Evolutionary conservation across 352 stramenopile genomes (phyloP).

Genomic region (Phytopythium mirpurense): DNA sequence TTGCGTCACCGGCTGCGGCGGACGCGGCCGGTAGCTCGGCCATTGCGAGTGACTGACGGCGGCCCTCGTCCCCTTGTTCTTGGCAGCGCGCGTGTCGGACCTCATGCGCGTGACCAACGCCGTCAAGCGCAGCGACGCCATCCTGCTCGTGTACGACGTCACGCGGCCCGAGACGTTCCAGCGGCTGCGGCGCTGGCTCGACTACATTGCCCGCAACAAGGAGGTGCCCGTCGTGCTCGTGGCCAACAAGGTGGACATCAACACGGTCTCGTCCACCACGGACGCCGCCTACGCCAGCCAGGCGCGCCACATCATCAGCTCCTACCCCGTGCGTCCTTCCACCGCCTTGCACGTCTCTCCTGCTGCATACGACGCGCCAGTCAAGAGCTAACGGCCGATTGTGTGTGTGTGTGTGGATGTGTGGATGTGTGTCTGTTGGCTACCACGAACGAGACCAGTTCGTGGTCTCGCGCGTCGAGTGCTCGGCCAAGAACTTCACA

Average conservation of each 20-base stretch:
- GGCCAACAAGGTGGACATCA: slow-evolving; percentile 87
- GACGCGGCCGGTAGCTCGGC: too few relatives aligned
- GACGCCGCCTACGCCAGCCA: slow-evolving; percentile 65
- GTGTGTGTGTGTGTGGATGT: too few relatives aligned
- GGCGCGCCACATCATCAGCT: slow-evolving; percentile 63
- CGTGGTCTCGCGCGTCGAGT: slow-evolving; percentile 78
- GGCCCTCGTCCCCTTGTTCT: too few relatives aligned
- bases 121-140: slow-evolving; percentile 80
- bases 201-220: slow-evolving; percentile 84
- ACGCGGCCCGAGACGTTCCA: slow-evolving; percentile 84
- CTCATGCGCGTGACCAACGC: slow-evolving; percentile 83
- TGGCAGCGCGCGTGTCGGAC: slow-evolving; percentile 69
- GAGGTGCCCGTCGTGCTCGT: slow-evolving; percentile 86
- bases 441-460: too few relatives aligned
- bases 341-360: too few relatives aligned
- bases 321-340: slow-evolving; percentile 53
- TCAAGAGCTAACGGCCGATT: too few relatives aligned
- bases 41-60: neutral
- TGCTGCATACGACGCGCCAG: neutral
- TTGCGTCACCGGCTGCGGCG: neutral
- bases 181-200: slow-evolving; percentile 74
- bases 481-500: slow-evolving; percentile 86
- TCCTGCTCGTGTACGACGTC: slow-evolving; percentile 84
- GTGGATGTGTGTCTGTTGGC: too few relatives aligned
- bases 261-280: slow-evolving; percentile 50